A percentile compares a stretch with the other conserved stretches of the same genome.
phyloP scores from a whole-genome alignment of 2,329 filamentous ascomycete genomes.

The Colletotrichum sp. region DNA sequence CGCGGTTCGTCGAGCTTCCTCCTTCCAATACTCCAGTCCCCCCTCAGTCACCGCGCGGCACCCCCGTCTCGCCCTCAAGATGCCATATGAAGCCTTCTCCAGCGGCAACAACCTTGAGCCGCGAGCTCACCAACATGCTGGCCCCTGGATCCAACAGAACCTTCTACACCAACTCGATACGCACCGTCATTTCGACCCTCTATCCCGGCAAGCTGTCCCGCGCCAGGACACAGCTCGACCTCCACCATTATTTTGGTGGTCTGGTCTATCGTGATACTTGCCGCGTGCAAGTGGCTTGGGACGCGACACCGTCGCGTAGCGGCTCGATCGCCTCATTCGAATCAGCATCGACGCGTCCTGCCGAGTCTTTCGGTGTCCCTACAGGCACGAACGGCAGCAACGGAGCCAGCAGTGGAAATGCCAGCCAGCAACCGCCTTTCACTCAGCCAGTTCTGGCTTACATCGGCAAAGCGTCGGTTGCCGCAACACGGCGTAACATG shows the following conservation, averaged over 20 bases:
- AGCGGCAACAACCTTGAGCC: constrained; percentile 46
- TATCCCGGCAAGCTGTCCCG: constrained; percentile 42
- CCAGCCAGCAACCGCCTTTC: not conserved
- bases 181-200: constrained; percentile 48
- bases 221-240: constrained; percentile 33
- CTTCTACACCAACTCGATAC: constrained; percentile 45
- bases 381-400: not conserved
- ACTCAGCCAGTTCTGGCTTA: constrained; percentile 47
- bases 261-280: constrained; percentile 49
- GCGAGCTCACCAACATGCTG: constrained; percentile 49
- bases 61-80: constrained; percentile 38
- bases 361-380: constrained; percentile 31
- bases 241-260: constrained; percentile 55
- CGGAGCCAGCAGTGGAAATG: not conserved
- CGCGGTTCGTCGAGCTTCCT: constrained; percentile 48
- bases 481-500: constrained; percentile 49
- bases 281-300: constrained; percentile 58
- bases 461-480: constrained; percentile 52
- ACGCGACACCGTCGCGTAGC: constrained; percentile 29
- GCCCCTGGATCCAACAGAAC: constrained; percentile 35
- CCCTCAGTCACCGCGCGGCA: constrained; percentile 25
- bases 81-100: constrained; percentile 43
- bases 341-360: constrained; percentile 40
- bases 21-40: constrained; percentile 48
- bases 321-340: constrained; percentile 32